A percentile compares a stretch with the other conserved stretches of the same genome.
These are phyloP conservation scores for Adansonia madagascariensis DNA, from an alignment of 441 rosid species.

Conservation along the genomic window DNA sequence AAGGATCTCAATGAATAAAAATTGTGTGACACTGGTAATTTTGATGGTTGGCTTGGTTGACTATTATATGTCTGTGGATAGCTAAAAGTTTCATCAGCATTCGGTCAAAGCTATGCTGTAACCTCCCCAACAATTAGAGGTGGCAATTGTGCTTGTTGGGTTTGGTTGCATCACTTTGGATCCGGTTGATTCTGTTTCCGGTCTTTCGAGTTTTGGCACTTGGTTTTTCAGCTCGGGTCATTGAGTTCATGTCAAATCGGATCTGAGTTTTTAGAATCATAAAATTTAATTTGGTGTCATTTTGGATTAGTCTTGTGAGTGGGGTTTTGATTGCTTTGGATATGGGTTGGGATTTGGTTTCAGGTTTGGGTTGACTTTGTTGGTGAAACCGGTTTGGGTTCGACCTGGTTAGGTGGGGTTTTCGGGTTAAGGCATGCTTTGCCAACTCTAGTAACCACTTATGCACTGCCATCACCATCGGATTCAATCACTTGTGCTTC, in stretches of 20 bases:
- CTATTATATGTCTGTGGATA: not conserved
- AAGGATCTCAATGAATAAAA: conserved; percentile 10
- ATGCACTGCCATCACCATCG: not conserved
- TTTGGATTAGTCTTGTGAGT: not conserved
- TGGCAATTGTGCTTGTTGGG: not conserved
- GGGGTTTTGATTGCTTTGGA: conserved; percentile 8
- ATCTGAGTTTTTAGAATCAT: not conserved
- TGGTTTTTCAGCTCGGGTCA: not conserved
- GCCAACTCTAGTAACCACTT: not conserved
- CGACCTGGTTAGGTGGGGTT: not conserved
- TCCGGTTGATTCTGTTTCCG: not conserved
- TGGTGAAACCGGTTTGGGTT: not conserved
- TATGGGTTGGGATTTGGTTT: not conserved
- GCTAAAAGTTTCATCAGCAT: not conserved
- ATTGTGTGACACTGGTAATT: not conserved
- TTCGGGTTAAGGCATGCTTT: not conserved
- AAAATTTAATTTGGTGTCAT: not conserved
- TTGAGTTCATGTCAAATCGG: not conserved
- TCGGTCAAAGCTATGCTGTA: not conserved
- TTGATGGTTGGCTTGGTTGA: not conserved
- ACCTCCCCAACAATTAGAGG: not conserved
- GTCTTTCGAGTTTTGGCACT: not conserved
- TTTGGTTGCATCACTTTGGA: conserved; percentile 1
- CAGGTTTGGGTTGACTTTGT: not conserved
- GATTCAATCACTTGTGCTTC: not conserved